phyloP scores from a whole-genome alignment of 225 moss, liverwort and hornwort genomes.

The Pseudoscleropodium purum region DNA sequence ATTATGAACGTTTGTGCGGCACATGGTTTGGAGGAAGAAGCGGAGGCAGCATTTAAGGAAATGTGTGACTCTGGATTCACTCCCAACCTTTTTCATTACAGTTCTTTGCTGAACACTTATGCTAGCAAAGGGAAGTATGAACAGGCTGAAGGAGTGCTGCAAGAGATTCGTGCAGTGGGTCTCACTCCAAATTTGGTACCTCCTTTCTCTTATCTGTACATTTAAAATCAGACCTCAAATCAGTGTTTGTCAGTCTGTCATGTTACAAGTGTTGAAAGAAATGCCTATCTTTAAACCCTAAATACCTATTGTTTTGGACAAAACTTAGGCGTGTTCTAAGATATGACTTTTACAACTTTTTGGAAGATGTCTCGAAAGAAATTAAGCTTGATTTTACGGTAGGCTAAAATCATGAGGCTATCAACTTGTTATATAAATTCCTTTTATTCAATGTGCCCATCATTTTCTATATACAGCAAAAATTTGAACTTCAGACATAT shows the following conservation, averaged over 20 bases:
- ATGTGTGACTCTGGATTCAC: conserved; percentile 56
- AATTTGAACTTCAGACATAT: neutral
- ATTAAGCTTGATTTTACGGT: neutral
- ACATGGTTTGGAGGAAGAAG: conserved; percentile 66
- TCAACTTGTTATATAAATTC: neutral
- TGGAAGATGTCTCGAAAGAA: neutral
- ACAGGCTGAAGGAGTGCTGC: conserved; percentile 51
- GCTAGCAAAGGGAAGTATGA: conserved; percentile 57
- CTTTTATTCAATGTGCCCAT: neutral
- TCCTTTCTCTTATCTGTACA: neutral
- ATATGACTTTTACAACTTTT: neutral
- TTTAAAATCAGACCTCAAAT: neutral
- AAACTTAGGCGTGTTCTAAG: neutral
- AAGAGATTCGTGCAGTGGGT: conserved; percentile 43
- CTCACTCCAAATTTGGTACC: conserved; percentile 67
- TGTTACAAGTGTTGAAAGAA: neutral
- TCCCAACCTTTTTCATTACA: conserved; percentile 78
- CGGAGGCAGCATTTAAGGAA: conserved; percentile 50
- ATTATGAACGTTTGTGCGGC: conserved; percentile 72
- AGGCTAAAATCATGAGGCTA: neutral
- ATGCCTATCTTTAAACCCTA: neutral
- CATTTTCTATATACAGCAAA: neutral
- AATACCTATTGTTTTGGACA: neutral
- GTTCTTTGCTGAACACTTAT: conserved; percentile 66
- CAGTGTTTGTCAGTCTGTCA: neutral